These are phyloP conservation scores for Hortaea werneckii DNA, from an alignment of 2,329 filamentous ascomycete species.

Conservation along the genomic window DNA sequence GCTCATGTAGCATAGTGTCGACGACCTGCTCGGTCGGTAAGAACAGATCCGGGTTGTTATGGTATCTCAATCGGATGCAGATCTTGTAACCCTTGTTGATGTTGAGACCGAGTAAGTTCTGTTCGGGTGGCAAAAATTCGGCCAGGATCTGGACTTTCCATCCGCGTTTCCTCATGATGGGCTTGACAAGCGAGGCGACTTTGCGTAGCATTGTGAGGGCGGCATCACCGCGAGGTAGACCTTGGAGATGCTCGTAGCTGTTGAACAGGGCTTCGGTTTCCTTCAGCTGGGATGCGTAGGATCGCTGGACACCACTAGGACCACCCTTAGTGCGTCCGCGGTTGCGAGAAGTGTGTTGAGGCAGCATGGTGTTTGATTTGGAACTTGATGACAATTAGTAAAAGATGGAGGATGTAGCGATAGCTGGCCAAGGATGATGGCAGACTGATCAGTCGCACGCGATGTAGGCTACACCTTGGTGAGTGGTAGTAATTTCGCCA, in stretches of 20 bases:
- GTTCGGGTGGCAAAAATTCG: constrained; percentile 73
- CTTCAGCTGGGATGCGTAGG: constrained; percentile 28
- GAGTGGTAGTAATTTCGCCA: too few relatives aligned
- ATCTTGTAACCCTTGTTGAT: constrained; percentile 68
- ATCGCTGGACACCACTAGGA: constrained; percentile 23
- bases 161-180: constrained; percentile 77
- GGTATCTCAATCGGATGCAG: constrained; percentile 68
- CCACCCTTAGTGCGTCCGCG: constrained; percentile 18
- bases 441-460: too few relatives aligned
- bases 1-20: constrained; percentile 90
- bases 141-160: constrained; percentile 72
- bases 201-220: constrained; percentile 58
- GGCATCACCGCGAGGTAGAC: constrained; percentile 34
- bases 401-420: too few relatives aligned
- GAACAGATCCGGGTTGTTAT: constrained; percentile 65
- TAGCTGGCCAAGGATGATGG: too few relatives aligned
- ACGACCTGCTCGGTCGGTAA: constrained; percentile 68
- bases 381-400: not conserved
- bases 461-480: too few relatives aligned
- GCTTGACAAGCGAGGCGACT: constrained; percentile 81
- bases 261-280: constrained; percentile 40
- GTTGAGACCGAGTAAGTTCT: constrained; percentile 69
- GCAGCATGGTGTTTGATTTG: not conserved
- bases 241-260: constrained; percentile 40
- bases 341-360: constrained; percentile 13